Conservation (phyloP, 1,284 basidiomycete genomes). For the Phaffia rhodozyma region DNA sequence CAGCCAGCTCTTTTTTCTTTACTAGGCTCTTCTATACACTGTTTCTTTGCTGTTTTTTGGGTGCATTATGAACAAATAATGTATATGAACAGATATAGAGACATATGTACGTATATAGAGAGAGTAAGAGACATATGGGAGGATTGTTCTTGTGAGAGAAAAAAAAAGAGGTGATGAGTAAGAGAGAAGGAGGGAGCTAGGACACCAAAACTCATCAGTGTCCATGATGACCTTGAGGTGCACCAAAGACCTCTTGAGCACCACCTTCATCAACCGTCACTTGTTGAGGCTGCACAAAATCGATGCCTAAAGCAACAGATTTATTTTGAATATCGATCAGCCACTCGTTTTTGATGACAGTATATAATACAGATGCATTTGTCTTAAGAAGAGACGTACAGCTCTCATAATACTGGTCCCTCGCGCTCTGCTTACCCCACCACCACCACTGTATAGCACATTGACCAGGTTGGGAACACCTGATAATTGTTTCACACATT, state of each 20-base stretch:
- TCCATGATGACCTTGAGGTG: not conserved
- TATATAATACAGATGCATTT: too few species aligned
- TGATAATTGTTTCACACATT: not conserved
- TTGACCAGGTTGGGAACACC: conserved; percentile 1
- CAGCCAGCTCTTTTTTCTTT: not conserved
- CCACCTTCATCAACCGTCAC: not conserved
- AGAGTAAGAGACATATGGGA: too few species aligned
- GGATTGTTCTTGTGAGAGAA: too few species aligned
- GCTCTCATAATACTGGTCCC: conserved; percentile 8
- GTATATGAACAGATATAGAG: too few species aligned
- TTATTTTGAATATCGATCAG: not conserved
- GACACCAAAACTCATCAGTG: not conserved
- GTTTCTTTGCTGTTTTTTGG: too few species aligned
- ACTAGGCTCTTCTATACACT: too few species aligned
- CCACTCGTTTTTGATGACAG: not conserved
- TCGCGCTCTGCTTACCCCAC: not conserved
- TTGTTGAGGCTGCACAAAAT: conserved; percentile 1
- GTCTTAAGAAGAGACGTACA: not conserved
- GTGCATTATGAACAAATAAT: too few species aligned
- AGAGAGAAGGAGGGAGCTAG: not conserved
- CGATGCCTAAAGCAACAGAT: not conserved
- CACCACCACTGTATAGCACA: conserved; percentile 6
- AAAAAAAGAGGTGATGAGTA: too few species aligned
- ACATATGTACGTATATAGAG: too few species aligned
- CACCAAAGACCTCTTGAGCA: not conserved